These are phyloP conservation scores for Leptomonas pyrrhocoris DNA, from an alignment of 208 protist genomes.

Conservation along the genomic window DNA sequence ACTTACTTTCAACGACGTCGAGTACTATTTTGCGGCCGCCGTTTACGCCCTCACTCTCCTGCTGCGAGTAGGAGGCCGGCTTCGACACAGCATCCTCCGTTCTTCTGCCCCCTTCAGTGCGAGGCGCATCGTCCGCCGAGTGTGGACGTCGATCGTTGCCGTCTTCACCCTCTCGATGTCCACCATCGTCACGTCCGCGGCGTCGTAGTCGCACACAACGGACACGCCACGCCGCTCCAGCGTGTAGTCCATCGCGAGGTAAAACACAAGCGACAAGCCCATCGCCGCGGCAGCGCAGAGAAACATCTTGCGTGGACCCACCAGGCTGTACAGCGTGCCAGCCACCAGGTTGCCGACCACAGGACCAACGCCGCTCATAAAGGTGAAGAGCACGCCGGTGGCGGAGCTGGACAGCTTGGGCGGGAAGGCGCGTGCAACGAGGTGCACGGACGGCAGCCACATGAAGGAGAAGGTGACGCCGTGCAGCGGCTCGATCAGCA, in stretches of 20 bases:
- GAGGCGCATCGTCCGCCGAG: too few species aligned
- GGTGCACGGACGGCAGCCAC: conserved; percentile 58
- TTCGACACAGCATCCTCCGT: too few species aligned
- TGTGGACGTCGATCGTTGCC: too few species aligned
- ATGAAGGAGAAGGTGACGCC: conserved; percentile 72
- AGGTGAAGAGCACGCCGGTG: conserved; percentile 57
- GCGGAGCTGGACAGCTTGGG: conserved; percentile 46
- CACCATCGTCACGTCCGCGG: not conserved
- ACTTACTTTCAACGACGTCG: not conserved
- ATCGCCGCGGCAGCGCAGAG: conserved; percentile 36
- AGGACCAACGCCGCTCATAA: conserved; percentile 54
- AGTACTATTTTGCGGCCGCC: not conserved
- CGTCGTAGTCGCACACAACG: conserved; percentile 25
- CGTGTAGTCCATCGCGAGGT: conserved; percentile 35
- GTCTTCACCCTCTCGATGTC: not conserved
- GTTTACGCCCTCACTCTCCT: not conserved
- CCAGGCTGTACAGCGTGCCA: conserved; percentile 54
- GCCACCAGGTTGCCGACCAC: conserved; percentile 59
- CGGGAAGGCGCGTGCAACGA: conserved; percentile 49
- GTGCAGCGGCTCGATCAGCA: conserved; percentile 75
- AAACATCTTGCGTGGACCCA: conserved; percentile 63
- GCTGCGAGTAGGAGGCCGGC: not conserved
- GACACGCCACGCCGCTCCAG: conserved; percentile 34
- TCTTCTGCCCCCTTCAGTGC: not conserved
- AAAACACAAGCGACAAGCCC: conserved; percentile 32